A percentile compares a stretch with the other conserved stretches of the same genome.
phyloP scores from a whole-genome alignment of 306 rosid genomes.

The Quercus suber region DNA sequence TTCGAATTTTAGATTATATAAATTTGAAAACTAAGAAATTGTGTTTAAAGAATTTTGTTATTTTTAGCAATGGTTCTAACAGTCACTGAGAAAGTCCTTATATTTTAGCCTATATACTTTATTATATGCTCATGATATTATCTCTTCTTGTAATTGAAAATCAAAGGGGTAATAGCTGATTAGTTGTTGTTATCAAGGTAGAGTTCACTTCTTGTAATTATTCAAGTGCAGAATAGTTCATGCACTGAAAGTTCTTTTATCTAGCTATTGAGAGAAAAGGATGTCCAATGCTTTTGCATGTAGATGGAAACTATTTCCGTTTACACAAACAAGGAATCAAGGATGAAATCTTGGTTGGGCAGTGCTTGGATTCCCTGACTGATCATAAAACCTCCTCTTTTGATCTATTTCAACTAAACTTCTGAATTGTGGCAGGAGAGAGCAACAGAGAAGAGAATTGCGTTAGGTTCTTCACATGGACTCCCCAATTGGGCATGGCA shows the following conservation, averaged over 20 bases:
- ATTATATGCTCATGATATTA: not conserved
- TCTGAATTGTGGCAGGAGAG: constrained; percentile 64
- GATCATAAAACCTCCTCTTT: not conserved
- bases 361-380: not conserved
- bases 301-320: too few relatives aligned
- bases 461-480: constrained; percentile 69
- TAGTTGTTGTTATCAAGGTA: too few relatives aligned
- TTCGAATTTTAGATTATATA: not conserved
- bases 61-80: not conserved
- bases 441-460: constrained; percentile 53
- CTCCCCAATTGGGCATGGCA: constrained; percentile 68
- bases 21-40: not conserved
- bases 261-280: not conserved
- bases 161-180: too few relatives aligned
- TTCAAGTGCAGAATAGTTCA: not conserved
- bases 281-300: too few relatives aligned
- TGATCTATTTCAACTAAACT: not conserved
- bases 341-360: not conserved
- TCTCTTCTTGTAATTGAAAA: not conserved
- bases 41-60: too few relatives aligned
- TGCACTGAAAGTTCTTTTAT: not conserved
- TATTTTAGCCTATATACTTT: not conserved
- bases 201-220: too few relatives aligned
- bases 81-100: not conserved
- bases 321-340: too few relatives aligned